Conservation (phyloP, 495 filamentous ascomycete species). For the Talaromyces thailandensis region DNA sequence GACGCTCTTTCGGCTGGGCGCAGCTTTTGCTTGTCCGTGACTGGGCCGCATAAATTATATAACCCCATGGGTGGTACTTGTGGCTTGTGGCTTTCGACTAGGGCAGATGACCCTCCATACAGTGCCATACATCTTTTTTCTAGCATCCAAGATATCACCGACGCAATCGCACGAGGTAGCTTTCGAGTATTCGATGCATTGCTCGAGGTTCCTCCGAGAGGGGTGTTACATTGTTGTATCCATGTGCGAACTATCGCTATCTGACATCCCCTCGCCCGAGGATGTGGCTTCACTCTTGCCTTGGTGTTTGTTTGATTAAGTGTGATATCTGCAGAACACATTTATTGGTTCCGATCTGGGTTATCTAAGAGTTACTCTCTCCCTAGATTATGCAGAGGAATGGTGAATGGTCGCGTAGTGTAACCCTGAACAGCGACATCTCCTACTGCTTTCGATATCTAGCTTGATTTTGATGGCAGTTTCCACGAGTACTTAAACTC, state of each 20-base stretch:
- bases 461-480: not conserved
- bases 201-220: not conserved
- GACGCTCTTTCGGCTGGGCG: not conserved
- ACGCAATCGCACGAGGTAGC: not conserved
- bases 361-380: not conserved
- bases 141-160: not conserved
- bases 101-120: not conserved
- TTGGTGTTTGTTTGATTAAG: not conserved
- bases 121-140: not conserved
- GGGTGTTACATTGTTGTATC: not conserved
- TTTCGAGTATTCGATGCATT: not conserved
- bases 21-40: not conserved
- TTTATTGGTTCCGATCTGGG: not conserved
- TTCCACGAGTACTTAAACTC: not conserved
- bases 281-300: not conserved
- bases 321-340: not conserved
- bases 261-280: not conserved
- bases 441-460: not conserved
- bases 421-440: not conserved
- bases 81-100: constrained; percentile 3
- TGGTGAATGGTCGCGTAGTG: not conserved
- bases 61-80: not conserved
- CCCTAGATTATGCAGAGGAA: not conserved
- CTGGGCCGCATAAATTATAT: constrained; percentile 1
- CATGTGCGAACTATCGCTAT: not conserved